Conservation (phyloP, 257 asterid species). For the Gentiana dahurica region DNA sequence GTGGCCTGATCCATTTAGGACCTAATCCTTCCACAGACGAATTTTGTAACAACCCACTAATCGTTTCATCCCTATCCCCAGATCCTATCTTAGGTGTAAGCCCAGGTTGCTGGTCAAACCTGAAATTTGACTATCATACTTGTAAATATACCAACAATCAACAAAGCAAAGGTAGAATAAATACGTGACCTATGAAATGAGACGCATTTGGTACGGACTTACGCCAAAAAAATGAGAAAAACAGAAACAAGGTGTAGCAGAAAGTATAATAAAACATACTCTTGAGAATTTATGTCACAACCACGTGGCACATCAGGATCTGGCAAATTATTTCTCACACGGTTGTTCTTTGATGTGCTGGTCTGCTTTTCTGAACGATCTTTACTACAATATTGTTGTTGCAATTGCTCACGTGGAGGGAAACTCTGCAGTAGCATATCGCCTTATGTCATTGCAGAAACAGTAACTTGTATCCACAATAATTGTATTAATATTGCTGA, state of each 20-base stretch:
- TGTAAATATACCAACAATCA: slow-evolving; percentile 10
- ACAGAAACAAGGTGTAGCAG: not conserved
- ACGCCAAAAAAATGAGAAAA: too few species aligned
- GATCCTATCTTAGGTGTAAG: slow-evolving; percentile 68
- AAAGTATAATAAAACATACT: slow-evolving; percentile 39
- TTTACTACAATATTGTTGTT: slow-evolving; percentile 57
- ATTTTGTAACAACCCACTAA: slow-evolving; percentile 55
- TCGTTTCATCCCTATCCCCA: slow-evolving; percentile 69
- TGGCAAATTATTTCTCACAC: slow-evolving; percentile 52
- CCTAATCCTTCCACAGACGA: slow-evolving; percentile 60
- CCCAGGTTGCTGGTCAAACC: slow-evolving; percentile 86
- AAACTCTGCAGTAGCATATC: slow-evolving; percentile 36
- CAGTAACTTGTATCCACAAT: too few species aligned
- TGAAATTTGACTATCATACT: slow-evolving; percentile 23
- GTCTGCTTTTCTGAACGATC: slow-evolving; percentile 38
- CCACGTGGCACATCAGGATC: slow-evolving; percentile 91
- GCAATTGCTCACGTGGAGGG: slow-evolving; percentile 69
- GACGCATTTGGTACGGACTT: slow-evolving; percentile 5
- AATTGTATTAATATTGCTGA: too few species aligned
- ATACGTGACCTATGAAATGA: not conserved
- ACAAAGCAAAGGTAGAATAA: not conserved
- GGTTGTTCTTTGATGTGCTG: slow-evolving; percentile 45
- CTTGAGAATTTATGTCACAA: slow-evolving; percentile 69
- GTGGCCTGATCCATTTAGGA: slow-evolving; percentile 90
- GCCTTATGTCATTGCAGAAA: slow-evolving; percentile 10